Base-by-base conservation (phyloP, 164 flowering plant species). In the Piper betle region DNA sequence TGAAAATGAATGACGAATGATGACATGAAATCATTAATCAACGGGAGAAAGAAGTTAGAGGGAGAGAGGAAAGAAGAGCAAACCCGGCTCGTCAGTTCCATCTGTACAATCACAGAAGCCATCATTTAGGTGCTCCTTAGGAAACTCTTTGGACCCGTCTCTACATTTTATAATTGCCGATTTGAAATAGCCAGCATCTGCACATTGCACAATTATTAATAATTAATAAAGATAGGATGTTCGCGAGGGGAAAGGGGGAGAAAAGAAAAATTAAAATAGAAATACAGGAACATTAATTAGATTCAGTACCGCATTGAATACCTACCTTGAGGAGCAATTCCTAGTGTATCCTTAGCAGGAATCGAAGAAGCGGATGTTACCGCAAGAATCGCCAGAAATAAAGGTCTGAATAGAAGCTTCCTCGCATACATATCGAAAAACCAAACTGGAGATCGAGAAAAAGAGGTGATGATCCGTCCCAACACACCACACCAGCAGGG, bases 71-170 rank as follows among this genome's bases (percentile, higher is more conserved):
- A 15, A 46, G 11, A 46, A 15, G 2, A 46, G 25, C 60, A 40
- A 5, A 85, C 96, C 97, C 20, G 97, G 97, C 71, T 91, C 97
- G 66, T 91, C 97, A 48, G 96, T 79, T 68, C 87, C 93, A 60
- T 91, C 97, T 20, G 79, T 77, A 70, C 97, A 91, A 62, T 91
- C 97, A 57, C 97, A 91, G 74, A 79, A 91, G 53, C 86, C 84
- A 61, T 91, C 97, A 65, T 91, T 91, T 57, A 91, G 77, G 80
- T 84, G 91, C 50, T 82, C 73, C 68, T 72, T 84, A 37, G 68
- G 60, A 71, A 91, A 81, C 64, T 73, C 83, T 62, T 78, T 81
- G 11, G 91, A 88, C 78, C 96, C 96, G 72, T 88, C 96, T 68
- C 75, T 87, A 66, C 97, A 91, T 58, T 80, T 79, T 4, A 91